Base-by-base conservation (phyloP, 2,329 filamentous ascomycete species). In the Dactylellina parvicollis region DNA sequence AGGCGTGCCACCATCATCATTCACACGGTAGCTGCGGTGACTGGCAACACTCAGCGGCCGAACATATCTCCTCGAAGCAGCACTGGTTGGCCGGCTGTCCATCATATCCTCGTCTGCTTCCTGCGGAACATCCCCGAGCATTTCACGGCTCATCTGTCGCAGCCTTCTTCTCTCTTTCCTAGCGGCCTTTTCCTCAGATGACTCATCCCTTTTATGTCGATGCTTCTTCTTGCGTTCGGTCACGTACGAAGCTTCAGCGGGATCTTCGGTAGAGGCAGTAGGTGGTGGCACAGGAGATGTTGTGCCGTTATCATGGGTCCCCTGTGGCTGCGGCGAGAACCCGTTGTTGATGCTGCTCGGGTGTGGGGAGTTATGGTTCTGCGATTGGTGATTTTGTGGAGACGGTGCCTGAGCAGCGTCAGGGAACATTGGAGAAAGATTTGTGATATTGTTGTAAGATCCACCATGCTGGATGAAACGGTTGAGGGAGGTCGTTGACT, bases 371-470 rank as follows among this genome's bases (percentile, higher is more conserved):
- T 73, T 61, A 36, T 66, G 24, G 50, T 36, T 59, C n/a, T 52
- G 55, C 4, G 46, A 49, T 34, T 60, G 55, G 54, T 60, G 55
- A 22, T 30, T 61, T 20, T 64, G 50, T 16, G 56, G 47, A 10
- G 44, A 12, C 28, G 49, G 36, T 20, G 42, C 54, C 18, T 64
- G 57, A 10, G 59, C 54, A 12, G 69, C 42, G 46, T 69, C 62
- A 8, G 70, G 70, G 62, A 74, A 67, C 70, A 74, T 73, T 14
- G 70, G 70, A 3, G 70, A 30, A 10, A 74, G 32, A 18, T 59
- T 69, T 7, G 49, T 62, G 14, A 74, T 74, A 28, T 74, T 74
- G 55, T 74, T 69, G 16, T 74, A 74, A 4, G 70, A 62, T 26
- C 62, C 64, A 36, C 70, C 62, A 20, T 62, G 55, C n/a, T 74